phyloP scores from a whole-genome alignment of 1,284 basidiomycete species.

The Sporisorium exsertum region DNA sequence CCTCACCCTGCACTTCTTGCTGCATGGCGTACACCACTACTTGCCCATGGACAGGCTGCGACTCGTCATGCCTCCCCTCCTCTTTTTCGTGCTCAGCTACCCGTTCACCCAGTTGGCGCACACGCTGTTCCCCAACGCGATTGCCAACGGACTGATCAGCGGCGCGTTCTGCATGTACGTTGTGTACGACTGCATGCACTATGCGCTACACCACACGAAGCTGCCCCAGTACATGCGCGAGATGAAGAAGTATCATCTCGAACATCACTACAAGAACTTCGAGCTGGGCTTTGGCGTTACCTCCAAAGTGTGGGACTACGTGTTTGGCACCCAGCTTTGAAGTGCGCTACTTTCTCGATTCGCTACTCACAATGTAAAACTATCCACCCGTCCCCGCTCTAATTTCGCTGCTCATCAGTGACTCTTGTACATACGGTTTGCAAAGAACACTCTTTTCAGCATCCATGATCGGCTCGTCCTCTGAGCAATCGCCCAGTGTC shows the following conservation, averaged over 20 bases:
- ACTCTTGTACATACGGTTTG: neutral
- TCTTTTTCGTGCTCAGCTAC: constrained; percentile 82
- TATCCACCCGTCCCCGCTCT: neutral
- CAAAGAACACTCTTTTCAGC: neutral
- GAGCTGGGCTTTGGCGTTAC: constrained; percentile 98
- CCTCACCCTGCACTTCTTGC: constrained; percentile 88
- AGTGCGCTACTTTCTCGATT: neutral
- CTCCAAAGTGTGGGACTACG: constrained; percentile 93
- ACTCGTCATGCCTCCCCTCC: constrained; percentile 93
- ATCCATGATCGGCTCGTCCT: neutral
- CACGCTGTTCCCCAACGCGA: constrained; percentile 79
- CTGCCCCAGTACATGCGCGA: constrained; percentile 87
- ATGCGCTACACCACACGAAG: constrained; percentile 68
- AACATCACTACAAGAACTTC: constrained; percentile 90
- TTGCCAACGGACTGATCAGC: constrained; percentile 93
- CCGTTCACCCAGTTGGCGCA: constrained; percentile 93
- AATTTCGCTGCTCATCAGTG: neutral
- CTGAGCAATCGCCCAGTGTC: neutral
- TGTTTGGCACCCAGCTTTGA: constrained; percentile 80
- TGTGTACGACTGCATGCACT: constrained; percentile 70
- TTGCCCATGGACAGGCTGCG: constrained; percentile 88
- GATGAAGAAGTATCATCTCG: constrained; percentile 97
- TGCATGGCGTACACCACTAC: constrained; percentile 98
- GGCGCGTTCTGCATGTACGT: constrained; percentile 93
- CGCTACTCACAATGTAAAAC: neutral